Evolutionary conservation across 2,329 filamentous ascomycete species (phyloP).

Genomic region (Aspergillus novofumigatus): DNA sequence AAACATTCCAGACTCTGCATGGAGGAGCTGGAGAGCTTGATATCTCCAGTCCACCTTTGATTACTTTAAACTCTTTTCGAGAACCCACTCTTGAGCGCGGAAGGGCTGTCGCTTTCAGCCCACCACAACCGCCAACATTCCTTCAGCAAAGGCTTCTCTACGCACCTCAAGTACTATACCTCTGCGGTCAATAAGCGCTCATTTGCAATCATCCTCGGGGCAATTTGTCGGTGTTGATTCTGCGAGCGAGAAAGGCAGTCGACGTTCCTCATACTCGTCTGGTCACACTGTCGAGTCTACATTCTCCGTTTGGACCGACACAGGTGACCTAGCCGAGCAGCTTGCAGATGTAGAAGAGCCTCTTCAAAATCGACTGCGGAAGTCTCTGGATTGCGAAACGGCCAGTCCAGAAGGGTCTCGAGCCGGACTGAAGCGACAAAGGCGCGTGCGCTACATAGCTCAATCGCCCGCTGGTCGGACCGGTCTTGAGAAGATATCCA

Average conservation of each 20-base stretch:
- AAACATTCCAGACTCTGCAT: background rate
- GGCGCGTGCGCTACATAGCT: constrained; percentile 66
- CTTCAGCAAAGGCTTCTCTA: constrained; percentile 63
- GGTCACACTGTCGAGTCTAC: constrained; percentile 57
- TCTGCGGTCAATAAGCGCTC: constrained; percentile 63
- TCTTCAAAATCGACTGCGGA: constrained; percentile 64
- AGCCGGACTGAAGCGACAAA: constrained; percentile 45
- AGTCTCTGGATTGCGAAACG: constrained; percentile 61
- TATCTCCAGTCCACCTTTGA: constrained; percentile 2
- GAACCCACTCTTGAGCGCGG: constrained; percentile 1
- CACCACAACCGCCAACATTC: constrained; percentile 76
- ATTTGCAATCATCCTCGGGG: constrained; percentile 33
- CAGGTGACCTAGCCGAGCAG: constrained; percentile 91
- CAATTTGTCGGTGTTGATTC: constrained; percentile 35
- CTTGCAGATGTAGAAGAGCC: constrained; percentile 78
- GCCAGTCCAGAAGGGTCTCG: constrained; percentile 40
- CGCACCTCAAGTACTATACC: constrained; percentile 70
- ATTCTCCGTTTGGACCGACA: constrained; percentile 87
- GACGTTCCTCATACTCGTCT: constrained; percentile 50
- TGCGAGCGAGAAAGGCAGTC: constrained; percentile 47
- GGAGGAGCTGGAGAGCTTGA: background rate
- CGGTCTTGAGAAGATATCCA: constrained; percentile 43
- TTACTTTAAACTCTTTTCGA: background rate
- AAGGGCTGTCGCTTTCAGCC: constrained; percentile 75
- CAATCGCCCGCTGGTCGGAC: constrained; percentile 42